A percentile compares a stretch with the other conserved stretches of the same genome.
Evolutionary conservation across 306 rosid genomes (phyloP).

Genomic region (Argentina anserina): DNA sequence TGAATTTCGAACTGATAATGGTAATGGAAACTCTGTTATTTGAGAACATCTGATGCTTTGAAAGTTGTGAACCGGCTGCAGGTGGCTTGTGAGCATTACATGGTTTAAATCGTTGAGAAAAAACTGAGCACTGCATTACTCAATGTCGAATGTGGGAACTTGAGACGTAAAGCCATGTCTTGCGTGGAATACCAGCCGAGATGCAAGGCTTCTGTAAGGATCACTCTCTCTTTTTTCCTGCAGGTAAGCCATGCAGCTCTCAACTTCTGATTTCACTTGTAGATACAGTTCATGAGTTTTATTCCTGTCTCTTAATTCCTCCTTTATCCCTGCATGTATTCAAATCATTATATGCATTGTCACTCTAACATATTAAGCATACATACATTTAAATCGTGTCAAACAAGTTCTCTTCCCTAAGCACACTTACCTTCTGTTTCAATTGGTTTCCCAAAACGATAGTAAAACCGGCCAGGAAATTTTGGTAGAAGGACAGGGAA

Average conservation of each 20-base stretch:
- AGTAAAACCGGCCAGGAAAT: slow-evolving; percentile 80
- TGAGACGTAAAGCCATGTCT: slow-evolving; percentile 47
- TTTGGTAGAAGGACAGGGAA: slow-evolving; percentile 66
- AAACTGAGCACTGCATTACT: not conserved
- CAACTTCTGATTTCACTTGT: slow-evolving; percentile 66
- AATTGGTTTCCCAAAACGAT: slow-evolving; percentile 73
- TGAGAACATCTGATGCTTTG: too few species aligned
- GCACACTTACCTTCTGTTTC: slow-evolving; percentile 65
- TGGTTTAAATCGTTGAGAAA: not conserved
- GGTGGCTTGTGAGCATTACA: not conserved
- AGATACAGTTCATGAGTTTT: slow-evolving; percentile 60
- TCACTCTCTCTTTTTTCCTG: slow-evolving; percentile 63
- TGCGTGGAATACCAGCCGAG: slow-evolving; percentile 61
- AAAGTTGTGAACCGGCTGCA: too few species aligned
- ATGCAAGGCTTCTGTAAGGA: slow-evolving; percentile 58
- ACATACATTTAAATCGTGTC: not conserved
- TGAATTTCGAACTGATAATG: too few species aligned
- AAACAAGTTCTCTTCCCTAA: not conserved
- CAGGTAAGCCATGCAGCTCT: slow-evolving; percentile 57
- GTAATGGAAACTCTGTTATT: too few species aligned
- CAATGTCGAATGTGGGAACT: slow-evolving; percentile 67
- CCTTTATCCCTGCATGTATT: slow-evolving; percentile 50
- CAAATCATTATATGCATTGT: slow-evolving; percentile 1
- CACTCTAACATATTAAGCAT: not conserved
- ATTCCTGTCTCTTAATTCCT: slow-evolving; percentile 50